Conservation (phyloP, 257 asterid genomes). For the Marsdenia floribunda region DNA sequence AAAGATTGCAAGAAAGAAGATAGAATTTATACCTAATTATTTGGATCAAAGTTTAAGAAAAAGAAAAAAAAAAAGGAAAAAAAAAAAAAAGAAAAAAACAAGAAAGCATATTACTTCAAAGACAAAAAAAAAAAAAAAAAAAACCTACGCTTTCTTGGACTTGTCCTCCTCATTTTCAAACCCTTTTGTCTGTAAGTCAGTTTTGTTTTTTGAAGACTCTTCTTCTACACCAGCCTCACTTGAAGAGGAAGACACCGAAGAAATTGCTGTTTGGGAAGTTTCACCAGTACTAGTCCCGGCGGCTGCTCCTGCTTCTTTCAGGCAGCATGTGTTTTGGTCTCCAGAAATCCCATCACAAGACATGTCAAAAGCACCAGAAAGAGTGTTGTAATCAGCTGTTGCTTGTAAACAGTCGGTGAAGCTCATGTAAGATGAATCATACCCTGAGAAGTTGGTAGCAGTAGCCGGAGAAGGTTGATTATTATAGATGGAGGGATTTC, state of each 20-base stretch:
- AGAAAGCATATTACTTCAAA: too few species aligned
- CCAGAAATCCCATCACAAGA: constrained; percentile 26
- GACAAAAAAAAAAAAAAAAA: not conserved
- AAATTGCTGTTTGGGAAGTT: constrained; percentile 33
- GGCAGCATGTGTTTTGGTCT: constrained; percentile 7
- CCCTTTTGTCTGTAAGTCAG: constrained; percentile 23
- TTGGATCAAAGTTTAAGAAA: not conserved
- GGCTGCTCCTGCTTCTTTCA: constrained; percentile 15
- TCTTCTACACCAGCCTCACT: constrained; percentile 60
- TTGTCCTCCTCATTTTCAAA: constrained; percentile 49
- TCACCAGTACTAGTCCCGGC: constrained; percentile 9
- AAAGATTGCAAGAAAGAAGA: not conserved
- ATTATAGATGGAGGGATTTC: constrained; percentile 31
- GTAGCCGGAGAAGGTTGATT: constrained; percentile 23
- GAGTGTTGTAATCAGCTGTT: constrained; percentile 41
- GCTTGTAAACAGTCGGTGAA: constrained; percentile 49
- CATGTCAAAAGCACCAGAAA: constrained; percentile 38
- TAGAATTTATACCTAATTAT: not conserved
- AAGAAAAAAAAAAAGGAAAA: not conserved
- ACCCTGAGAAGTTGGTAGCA: constrained; percentile 28
- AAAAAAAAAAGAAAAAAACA: constrained; percentile 12
- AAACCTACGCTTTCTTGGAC: constrained; percentile 57
- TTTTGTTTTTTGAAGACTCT: constrained; percentile 49
- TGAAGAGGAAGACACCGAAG: constrained; percentile 52
- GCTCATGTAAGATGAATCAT: constrained; percentile 34